Base-by-base conservation (phyloP, 176 grass and related monocot species). In the Guadua angustifolia region DNA sequence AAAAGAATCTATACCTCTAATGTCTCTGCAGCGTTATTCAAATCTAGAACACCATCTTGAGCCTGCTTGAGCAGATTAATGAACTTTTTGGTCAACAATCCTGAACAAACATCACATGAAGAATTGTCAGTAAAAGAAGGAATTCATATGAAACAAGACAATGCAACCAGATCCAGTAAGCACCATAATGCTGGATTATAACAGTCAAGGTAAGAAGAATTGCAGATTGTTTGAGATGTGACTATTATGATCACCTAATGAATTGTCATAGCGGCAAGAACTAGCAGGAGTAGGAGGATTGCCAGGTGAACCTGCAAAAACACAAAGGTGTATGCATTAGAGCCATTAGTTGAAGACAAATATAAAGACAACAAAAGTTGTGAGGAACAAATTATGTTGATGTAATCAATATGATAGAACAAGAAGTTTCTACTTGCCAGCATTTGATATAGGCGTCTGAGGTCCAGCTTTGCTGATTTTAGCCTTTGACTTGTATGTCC, bases 21-120 rank as follows among this genome's bases (percentile, higher is more conserved):
- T 78, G 71, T 95, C 52, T 94, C 86, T 73, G 89, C 89, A 77
- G 91, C 84, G 32, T 69, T 89, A 71, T 99, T 99, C 88, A 99
- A 85, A 88, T 99, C 91, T 77, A 99, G 84, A 74, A 92, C 88
- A 24, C 89, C 96, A 85, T 90, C 91, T 88, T 85, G 77, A 81
- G 96, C 89, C 72, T 94, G 78, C 66, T 95, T 94, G 70, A 94
- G 88, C 65, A 99, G 90, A 83, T 84, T 87, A 59, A 95, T 85
- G 74, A 99, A 95, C 55, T 92, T 99, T 83, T 89, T 92, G 47
- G 93, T 94, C 79, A 95, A 79, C 61, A 94, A 66, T 51, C 93
- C 96, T 99, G 69, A 53, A 78, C 7, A 76, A 83, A 73, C 29
- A 86, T 46, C 16, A 84, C 50, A 76, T 47, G 67, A 69, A 82